A percentile compares a stretch with the other conserved stretches of the same genome.
phyloP scores from a whole-genome alignment of 164 flowering plant genomes.

The Macadamia tetraphylla region DNA sequence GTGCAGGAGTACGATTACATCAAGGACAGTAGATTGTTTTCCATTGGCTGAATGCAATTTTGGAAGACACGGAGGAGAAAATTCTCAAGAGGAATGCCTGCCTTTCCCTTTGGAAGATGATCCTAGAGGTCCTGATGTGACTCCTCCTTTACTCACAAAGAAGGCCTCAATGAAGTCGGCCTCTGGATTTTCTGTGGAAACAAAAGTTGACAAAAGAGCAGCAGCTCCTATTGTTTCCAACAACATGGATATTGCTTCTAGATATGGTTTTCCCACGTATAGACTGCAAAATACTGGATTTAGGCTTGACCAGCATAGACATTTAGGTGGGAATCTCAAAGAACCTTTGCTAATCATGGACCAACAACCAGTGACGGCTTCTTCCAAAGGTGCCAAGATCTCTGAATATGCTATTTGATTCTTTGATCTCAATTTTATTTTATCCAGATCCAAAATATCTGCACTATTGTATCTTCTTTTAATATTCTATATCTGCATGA shows the following conservation, averaged over 20 bases:
- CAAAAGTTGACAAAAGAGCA: conserved; percentile 31
- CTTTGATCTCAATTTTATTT: conserved; percentile 2
- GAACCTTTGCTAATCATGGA: conserved; percentile 27
- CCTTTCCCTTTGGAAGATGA: conserved; percentile 79
- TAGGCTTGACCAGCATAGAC: conserved; percentile 21
- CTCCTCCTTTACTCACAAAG: conserved; percentile 43
- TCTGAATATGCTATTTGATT: conserved; percentile 4
- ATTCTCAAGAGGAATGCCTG: conserved; percentile 70
- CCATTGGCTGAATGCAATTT: conserved; percentile 33
- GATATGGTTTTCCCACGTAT: conserved; percentile 19
- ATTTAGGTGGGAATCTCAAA: conserved; percentile 31
- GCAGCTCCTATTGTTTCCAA: conserved; percentile 25
- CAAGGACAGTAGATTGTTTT: conserved; percentile 31
- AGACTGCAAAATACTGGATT: conserved; percentile 30
- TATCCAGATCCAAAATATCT: conserved; percentile 1
- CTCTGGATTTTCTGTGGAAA: conserved; percentile 45
- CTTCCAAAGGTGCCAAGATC: conserved; percentile 47
- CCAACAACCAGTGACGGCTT: conserved; percentile 27
- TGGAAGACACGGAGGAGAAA: conserved; percentile 41
- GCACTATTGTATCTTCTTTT: conserved; percentile 3
- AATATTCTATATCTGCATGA: conserved; percentile 13
- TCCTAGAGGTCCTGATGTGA: conserved; percentile 55
- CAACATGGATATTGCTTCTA: conserved; percentile 29
- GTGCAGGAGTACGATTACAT: conserved; percentile 36
- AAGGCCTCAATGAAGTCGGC: conserved; percentile 41